These are phyloP conservation scores for Leptomonas pyrrhocoris DNA, from an alignment of 208 protist species.

Conservation along the genomic window DNA sequence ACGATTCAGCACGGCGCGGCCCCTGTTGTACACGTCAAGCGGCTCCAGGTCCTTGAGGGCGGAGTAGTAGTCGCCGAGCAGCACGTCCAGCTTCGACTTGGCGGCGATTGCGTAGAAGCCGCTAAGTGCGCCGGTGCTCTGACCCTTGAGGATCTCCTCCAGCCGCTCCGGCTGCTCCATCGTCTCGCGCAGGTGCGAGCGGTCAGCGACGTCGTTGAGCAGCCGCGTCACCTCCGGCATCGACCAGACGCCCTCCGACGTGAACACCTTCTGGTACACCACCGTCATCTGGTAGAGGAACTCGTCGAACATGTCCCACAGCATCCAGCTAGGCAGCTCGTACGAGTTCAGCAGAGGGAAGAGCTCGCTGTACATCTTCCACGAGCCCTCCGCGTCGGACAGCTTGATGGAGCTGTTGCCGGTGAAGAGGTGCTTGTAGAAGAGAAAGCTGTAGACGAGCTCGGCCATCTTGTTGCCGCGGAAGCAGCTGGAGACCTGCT, in stretches of 20 bases:
- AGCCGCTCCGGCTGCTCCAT: conserved; percentile 50
- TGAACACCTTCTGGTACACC: conserved; percentile 86
- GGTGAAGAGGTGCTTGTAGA: conserved; percentile 86
- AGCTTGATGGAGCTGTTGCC: conserved; percentile 58
- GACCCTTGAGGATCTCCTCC: conserved; percentile 45
- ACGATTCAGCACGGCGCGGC: conserved; percentile 59
- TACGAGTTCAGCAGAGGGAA: conserved; percentile 55
- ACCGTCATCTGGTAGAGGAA: conserved; percentile 90
- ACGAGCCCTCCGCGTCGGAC: conserved; percentile 62
- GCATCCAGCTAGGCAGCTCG: conserved; percentile 81
- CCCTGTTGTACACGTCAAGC: conserved; percentile 76
- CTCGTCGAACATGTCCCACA: conserved; percentile 93
- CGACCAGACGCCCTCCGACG: conserved; percentile 66
- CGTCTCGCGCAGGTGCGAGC: conserved; percentile 57
- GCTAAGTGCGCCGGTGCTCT: conserved; percentile 54
- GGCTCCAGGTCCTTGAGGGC: conserved; percentile 72
- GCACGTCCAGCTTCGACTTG: conserved; percentile 79
- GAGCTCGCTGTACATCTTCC: conserved; percentile 76
- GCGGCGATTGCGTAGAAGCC: conserved; percentile 88
- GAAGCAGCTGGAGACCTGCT: conserved; percentile 68
- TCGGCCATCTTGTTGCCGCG: conserved; percentile 61
- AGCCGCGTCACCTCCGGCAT: conserved; percentile 61
- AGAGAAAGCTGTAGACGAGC: conserved; percentile 86
- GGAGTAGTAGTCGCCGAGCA: conserved; percentile 86
- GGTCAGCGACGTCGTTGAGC: conserved; percentile 63